phyloP scores from a whole-genome alignment of 176 grass and related monocot genomes.

The Bonia amplexicaulis region DNA sequence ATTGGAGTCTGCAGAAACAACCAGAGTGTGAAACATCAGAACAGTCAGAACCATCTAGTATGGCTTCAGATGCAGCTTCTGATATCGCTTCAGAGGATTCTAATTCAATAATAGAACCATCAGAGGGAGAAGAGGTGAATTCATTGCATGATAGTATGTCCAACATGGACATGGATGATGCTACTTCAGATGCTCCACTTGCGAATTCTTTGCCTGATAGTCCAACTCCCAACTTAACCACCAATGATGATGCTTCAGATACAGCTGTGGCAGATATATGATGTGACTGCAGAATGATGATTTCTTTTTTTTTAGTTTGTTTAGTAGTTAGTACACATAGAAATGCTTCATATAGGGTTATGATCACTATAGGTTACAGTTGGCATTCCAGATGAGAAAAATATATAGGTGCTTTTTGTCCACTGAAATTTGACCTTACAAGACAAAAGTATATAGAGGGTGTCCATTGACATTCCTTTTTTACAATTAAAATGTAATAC shows the following conservation, averaged over 20 bases:
- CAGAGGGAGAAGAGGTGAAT: constrained; percentile 54
- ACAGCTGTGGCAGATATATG: not conserved
- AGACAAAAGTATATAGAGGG: not conserved
- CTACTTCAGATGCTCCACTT: constrained; percentile 27
- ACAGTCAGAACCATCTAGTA: constrained; percentile 39
- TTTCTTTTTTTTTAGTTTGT: not conserved
- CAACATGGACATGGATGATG: constrained; percentile 41
- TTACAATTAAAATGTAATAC: not conserved
- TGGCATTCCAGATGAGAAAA: not conserved
- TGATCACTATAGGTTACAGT: not conserved
- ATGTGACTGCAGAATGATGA: constrained; percentile 7
- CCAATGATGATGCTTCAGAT: constrained; percentile 32
- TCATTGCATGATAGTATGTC: constrained; percentile 33
- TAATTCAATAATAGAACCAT: constrained; percentile 40
- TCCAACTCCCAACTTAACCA: constrained; percentile 29
- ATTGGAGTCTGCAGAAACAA: constrained; percentile 76
- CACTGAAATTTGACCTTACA: not conserved
- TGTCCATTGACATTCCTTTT: not conserved
- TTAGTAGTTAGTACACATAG: not conserved
- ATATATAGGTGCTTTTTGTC: not conserved
- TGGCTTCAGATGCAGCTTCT: constrained; percentile 46
- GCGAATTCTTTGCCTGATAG: constrained; percentile 17
- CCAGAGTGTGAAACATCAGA: constrained; percentile 44
- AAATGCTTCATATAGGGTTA: not conserved
- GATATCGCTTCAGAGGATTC: constrained; percentile 55